phyloP scores from a whole-genome alignment of 805 yeast species.

The Nakazawaea anatomiae region DNA sequence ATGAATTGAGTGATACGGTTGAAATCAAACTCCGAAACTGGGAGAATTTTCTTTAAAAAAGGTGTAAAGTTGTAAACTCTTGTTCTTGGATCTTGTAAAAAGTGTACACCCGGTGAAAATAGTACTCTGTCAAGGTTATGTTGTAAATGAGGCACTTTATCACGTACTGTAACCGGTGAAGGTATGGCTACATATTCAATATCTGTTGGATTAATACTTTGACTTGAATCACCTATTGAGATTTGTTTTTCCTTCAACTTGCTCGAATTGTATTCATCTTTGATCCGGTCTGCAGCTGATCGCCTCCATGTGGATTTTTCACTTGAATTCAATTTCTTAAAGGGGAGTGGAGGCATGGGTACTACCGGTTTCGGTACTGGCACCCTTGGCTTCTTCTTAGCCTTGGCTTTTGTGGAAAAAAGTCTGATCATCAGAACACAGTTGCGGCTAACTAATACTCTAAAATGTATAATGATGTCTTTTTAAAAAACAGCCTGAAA shows the following conservation, averaged over 20 bases:
- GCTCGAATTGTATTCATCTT: not conserved
- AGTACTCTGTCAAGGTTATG: conserved; percentile 68
- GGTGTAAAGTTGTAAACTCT: conserved; percentile 65
- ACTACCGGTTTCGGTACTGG: not conserved
- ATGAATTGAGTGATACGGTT: conserved; percentile 49
- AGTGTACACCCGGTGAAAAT: conserved; percentile 79
- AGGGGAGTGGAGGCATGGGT: not conserved
- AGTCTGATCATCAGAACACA: not conserved
- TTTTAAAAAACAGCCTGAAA: not conserved
- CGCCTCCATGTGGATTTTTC: not conserved
- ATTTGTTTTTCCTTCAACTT: conserved; percentile 1
- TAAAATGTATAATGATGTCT: no score
- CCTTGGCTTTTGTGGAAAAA: not conserved
- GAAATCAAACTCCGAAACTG: conserved; percentile 62
- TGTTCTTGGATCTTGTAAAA: conserved; percentile 71
- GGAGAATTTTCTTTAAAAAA: conserved; percentile 50
- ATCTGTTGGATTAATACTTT: not conserved
- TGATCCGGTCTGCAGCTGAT: not conserved
- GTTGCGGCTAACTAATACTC: no score
- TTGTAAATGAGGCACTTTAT: conserved; percentile 47
- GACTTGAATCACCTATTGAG: not conserved
- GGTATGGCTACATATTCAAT: not conserved
- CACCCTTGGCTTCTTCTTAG: not conserved
- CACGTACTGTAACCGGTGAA: not conserved
- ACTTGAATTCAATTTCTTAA: not conserved